These are phyloP conservation scores for Cyclotella kingstonii DNA, from an alignment of 108 stramenopile genomes.

Conservation along the genomic window DNA sequence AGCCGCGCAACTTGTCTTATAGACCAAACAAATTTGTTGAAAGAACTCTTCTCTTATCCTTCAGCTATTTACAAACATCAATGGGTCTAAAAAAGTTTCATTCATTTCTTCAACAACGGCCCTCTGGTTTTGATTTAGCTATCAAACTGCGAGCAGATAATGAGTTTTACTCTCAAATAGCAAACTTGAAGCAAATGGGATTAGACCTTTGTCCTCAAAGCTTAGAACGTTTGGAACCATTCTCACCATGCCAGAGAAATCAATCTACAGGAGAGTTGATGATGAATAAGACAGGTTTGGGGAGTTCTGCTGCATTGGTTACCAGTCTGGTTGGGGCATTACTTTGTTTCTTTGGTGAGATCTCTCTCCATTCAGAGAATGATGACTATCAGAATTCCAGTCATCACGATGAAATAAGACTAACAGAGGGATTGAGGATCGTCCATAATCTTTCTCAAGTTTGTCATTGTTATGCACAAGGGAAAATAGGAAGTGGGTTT, in stretches of 20 bases:
- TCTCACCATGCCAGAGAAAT: conserved; percentile 73
- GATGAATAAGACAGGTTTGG: conserved; percentile 92
- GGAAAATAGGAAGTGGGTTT: conserved; percentile 97
- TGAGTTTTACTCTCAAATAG: conserved; percentile 93
- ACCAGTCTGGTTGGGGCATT: conserved; percentile 88
- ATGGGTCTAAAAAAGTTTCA: conserved; percentile 34
- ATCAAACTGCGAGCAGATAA: conserved; percentile 92
- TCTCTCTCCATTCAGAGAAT: conserved; percentile 6
- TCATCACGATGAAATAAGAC: neutral
- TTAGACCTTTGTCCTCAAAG: conserved; percentile 59
- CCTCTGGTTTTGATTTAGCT: conserved; percentile 29
- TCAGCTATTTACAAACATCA: conserved; percentile 53
- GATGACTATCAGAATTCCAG: neutral
- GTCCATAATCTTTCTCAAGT: conserved; percentile 91
- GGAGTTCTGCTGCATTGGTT: conserved; percentile 88
- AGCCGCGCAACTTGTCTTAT: no score
- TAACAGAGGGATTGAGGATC: conserved; percentile 34
- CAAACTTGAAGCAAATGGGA: conserved; percentile 51
- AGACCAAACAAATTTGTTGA: conserved; percentile 86
- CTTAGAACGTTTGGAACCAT: conserved; percentile 66
- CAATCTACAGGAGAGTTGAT: conserved; percentile 43
- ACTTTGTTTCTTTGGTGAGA: conserved; percentile 37
- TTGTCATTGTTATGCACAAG: conserved; percentile 92
- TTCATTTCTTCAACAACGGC: conserved; percentile 10
- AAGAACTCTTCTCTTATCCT: conserved; percentile 67